Evolutionary conservation across 495 filamentous ascomycete species (phyloP).

Genomic region (Copromyces sp.): DNA sequence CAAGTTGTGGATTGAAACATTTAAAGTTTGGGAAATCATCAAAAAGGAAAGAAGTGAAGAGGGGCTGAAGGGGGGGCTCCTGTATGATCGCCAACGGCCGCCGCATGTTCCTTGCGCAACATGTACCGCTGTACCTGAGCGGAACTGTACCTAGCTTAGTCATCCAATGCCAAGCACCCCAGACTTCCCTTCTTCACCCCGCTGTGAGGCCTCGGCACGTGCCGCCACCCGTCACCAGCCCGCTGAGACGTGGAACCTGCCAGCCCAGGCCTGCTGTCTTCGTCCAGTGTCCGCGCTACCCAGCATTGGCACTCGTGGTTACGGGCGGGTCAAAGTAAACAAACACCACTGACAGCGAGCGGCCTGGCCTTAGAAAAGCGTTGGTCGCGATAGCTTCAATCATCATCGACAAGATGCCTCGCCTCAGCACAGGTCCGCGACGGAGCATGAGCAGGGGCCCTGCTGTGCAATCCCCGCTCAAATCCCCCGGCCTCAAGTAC

Average conservation of each 20-base stretch:
- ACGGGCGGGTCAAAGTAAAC: conserved; percentile 14
- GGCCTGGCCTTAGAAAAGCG: neutral
- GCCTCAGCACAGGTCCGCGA: conserved; percentile 53
- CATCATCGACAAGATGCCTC: conserved; percentile 50
- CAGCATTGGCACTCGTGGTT: neutral
- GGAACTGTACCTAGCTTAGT: neutral
- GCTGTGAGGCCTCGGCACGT: neutral
- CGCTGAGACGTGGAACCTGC: neutral
- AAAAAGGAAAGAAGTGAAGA: neutral
- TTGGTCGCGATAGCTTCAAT: conserved; percentile 1
- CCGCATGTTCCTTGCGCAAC: neutral
- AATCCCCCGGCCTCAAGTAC: conserved; percentile 19
- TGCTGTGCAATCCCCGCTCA: conserved; percentile 1
- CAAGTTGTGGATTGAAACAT: neutral
- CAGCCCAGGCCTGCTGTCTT: neutral
- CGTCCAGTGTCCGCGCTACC: neutral
- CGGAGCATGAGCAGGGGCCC: conserved; percentile 43
- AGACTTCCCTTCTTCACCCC: neutral
- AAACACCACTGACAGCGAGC: conserved; percentile 8
- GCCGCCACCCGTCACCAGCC: neutral
- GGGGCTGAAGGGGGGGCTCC: neutral
- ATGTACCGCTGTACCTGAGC: neutral
- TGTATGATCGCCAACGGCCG: neutral
- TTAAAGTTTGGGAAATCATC: neutral
- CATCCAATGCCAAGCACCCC: neutral